Evolutionary conservation across 257 asterid genomes (phyloP).

Genomic region (Gynochthodes officinalis): DNA sequence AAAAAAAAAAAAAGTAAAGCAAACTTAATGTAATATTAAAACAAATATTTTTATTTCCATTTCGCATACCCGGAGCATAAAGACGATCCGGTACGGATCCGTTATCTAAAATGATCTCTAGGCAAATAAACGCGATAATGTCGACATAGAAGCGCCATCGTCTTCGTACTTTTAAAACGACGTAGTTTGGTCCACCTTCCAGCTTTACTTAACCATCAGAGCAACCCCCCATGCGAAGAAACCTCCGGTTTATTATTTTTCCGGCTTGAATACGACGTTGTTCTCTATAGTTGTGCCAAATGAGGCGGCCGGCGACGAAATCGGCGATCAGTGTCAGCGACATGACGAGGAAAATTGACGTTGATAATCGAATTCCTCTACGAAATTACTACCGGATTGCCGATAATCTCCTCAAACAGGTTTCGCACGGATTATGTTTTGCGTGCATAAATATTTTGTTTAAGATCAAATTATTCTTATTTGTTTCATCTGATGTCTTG

Average conservation of each 20-base stretch:
- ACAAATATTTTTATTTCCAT: no score
- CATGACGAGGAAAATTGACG: slow-evolving; percentile 48
- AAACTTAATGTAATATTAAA: no score
- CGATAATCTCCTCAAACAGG: slow-evolving; percentile 90
- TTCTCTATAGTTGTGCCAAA: no score
- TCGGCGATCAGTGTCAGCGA: slow-evolving; percentile 44
- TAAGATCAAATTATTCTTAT: background rate
- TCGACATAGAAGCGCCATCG: background rate
- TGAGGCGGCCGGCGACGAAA: slow-evolving; percentile 62
- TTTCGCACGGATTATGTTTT: slow-evolving; percentile 5
- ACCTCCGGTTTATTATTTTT: no score
- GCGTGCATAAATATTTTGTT: background rate
- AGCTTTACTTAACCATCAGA: slow-evolving; percentile 9
- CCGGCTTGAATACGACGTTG: no score
- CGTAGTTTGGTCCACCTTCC: background rate
- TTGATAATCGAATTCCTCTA: slow-evolving; percentile 76
- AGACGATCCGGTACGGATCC: background rate
- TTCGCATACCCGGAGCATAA: no score
- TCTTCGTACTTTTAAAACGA: background rate
- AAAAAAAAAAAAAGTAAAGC: no score
- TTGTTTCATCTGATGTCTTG: background rate
- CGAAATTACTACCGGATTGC: slow-evolving; percentile 88
- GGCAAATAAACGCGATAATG: background rate
- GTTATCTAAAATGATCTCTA: no score
- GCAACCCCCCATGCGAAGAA: background rate